phyloP scores from a whole-genome alignment of 1,284 basidiomycete species.

The Wallemia ichthyophaga region DNA sequence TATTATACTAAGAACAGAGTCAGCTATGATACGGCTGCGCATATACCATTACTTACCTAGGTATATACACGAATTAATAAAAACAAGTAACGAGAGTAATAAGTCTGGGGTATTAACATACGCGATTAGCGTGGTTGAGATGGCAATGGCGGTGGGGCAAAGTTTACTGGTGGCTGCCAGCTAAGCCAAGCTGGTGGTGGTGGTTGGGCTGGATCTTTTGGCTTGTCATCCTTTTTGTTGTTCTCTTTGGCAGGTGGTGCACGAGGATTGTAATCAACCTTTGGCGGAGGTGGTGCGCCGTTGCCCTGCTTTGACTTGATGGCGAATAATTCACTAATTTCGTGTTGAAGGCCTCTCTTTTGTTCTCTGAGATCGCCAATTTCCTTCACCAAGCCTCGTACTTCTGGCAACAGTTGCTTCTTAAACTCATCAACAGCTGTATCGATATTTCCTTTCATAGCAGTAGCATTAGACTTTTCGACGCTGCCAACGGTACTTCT shows the following conservation, averaged over 20 bases:
- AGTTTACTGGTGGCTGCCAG: background rate
- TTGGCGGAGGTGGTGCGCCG: background rate
- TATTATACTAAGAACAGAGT: background rate
- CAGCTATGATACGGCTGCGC: background rate
- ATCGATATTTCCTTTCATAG: background rate
- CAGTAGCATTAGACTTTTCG: background rate
- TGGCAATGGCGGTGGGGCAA: background rate
- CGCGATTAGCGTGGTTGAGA: background rate
- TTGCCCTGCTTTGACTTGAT: conserved; percentile 1
- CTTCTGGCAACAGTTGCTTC: background rate
- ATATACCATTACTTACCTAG: background rate
- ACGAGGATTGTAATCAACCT: background rate
- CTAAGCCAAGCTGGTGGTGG: background rate
- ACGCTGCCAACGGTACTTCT: background rate
- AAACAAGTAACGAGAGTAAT: background rate
- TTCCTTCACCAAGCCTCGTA: background rate
- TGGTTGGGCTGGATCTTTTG: background rate
- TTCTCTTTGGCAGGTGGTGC: background rate
- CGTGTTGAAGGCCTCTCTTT: conserved; percentile 1
- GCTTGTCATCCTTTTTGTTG: background rate
- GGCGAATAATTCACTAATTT: background rate
- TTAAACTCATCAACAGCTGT: background rate
- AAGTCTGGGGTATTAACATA: background rate
- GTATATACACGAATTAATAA: background rate
- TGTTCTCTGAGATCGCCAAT: background rate